Conservation (phyloP, 805 yeast species). For the Candida lessepsii region DNA sequence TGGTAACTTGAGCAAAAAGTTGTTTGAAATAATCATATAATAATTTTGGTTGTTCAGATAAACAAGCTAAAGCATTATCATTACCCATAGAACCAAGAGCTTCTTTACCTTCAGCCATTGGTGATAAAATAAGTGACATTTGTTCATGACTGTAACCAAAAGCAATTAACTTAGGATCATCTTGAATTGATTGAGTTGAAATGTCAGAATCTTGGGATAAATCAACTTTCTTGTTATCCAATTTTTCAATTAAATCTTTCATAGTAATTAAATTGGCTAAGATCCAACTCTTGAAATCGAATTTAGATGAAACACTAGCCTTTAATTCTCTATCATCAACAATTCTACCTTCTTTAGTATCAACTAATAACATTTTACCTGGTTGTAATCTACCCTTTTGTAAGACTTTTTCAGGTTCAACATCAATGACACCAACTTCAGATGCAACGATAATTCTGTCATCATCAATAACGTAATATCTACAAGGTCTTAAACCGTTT, state of each 20-base stretch:
- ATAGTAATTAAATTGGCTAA: conserved; percentile 81
- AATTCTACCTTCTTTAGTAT: conserved; percentile 86
- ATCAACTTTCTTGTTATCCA: conserved; percentile 39
- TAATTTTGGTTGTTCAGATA: conserved; percentile 87
- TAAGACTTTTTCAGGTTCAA: conserved; percentile 76
- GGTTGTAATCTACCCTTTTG: conserved; percentile 95
- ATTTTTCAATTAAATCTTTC: conserved; percentile 68
- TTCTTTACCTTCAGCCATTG: conserved; percentile 96
- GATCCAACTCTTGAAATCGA: conserved; percentile 93
- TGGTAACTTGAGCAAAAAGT: conserved; percentile 96
- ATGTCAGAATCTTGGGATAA: conserved; percentile 7
- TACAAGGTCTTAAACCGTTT: conserved; percentile 97
- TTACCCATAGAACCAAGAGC: conserved; percentile 99
- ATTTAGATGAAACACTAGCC: conserved; percentile 70
- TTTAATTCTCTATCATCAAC: conserved; percentile 93
- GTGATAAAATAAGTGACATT: conserved; percentile 75
- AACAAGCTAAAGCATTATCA: conserved; percentile 92
- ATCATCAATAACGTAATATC: conserved; percentile 92
- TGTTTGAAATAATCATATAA: conserved; percentile 93
- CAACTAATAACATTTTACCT: conserved; percentile 93
- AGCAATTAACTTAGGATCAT: conserved; percentile 80
- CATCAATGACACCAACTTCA: conserved; percentile 94
- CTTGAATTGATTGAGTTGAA: conserved; percentile 47
- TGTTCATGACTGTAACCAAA: conserved; percentile 96
- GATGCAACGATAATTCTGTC: conserved; percentile 97